Evolutionary conservation across 495 filamentous ascomycete species (phyloP).

Genomic region (Chaetomium fimeti): DNA sequence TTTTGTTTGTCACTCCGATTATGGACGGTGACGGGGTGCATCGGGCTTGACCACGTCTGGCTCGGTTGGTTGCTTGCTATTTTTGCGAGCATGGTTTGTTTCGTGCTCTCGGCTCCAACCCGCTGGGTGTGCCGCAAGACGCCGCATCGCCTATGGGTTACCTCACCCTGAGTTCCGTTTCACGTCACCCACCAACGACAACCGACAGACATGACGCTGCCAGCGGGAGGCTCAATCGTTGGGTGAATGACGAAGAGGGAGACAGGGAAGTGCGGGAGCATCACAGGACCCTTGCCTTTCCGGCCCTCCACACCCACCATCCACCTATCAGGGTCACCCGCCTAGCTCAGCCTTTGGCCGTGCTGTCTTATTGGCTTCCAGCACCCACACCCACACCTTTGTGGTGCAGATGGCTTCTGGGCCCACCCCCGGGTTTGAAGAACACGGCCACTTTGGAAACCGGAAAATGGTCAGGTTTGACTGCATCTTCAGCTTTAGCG

Average conservation of each 20-base stretch:
- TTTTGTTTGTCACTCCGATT: slow-evolving; percentile 1
- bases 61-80: slow-evolving; percentile 6
- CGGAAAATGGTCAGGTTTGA: neutral
- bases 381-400: slow-evolving; percentile 4
- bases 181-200: slow-evolving; percentile 20
- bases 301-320: slow-evolving; percentile 16
- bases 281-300: slow-evolving; percentile 23
- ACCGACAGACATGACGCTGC: slow-evolving; percentile 11
- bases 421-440: slow-evolving; percentile 1
- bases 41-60: neutral
- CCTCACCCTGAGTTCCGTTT: slow-evolving; percentile 18
- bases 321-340: slow-evolving; percentile 24
- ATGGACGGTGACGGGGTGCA: slow-evolving; percentile 7
- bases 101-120: slow-evolving; percentile 24
- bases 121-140: slow-evolving; percentile 21
- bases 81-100: slow-evolving; percentile 13
- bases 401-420: slow-evolving; percentile 2
- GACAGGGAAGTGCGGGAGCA: slow-evolving; percentile 10
- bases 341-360: slow-evolving; percentile 18
- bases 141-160: slow-evolving; percentile 19
- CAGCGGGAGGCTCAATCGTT: neutral
- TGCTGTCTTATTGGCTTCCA: slow-evolving; percentile 15
- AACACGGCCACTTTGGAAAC: neutral
- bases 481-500: neutral
- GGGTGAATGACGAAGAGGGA: neutral